phyloP scores from a whole-genome alignment of 192 early-diverging fungal species.

The Podila verticillata region DNA sequence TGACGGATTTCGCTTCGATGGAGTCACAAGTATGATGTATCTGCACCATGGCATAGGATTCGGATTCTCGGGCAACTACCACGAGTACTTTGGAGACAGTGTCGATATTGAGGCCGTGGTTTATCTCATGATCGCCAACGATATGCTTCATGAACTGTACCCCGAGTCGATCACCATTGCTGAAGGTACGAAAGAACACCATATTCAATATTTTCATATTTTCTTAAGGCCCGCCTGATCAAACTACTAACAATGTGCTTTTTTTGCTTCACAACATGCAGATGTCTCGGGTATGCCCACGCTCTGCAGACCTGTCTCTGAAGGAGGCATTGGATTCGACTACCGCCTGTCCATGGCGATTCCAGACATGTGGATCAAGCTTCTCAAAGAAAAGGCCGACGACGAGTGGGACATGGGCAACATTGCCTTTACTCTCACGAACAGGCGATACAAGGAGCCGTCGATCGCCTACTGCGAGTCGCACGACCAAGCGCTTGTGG shows the following conservation, averaged over 20 bases:
- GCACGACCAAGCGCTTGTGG: constrained; percentile 97
- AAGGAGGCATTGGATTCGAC: constrained; percentile 96
- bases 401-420: constrained; percentile 92
- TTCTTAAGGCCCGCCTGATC: too few species aligned
- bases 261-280: constrained; percentile 20
- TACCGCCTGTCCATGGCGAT: constrained; percentile 96
- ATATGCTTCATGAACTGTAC: constrained; percentile 76
- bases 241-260: neutral
- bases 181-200: constrained; percentile 67
- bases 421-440: constrained; percentile 86
- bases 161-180: constrained; percentile 87
- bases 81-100: constrained; percentile 89
- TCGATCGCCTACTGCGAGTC: constrained; percentile 93
- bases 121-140: constrained; percentile 83
- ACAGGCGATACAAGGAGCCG: constrained; percentile 90
- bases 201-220: too few species aligned
- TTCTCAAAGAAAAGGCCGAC: constrained; percentile 88
- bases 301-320: constrained; percentile 79
- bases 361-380: constrained; percentile 99
- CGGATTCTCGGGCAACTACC: constrained; percentile 90
- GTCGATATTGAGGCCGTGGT: constrained; percentile 86
- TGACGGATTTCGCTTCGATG: constrained; percentile 98
- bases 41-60: constrained; percentile 92
- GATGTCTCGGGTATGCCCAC: constrained; percentile 99
- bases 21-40: constrained; percentile 96